Evolutionary conservation across 2,329 filamentous ascomycete genomes (phyloP), one percentile per base, ranked within the genome.

Genomic region (Cryphonectria parasitica): DNA sequence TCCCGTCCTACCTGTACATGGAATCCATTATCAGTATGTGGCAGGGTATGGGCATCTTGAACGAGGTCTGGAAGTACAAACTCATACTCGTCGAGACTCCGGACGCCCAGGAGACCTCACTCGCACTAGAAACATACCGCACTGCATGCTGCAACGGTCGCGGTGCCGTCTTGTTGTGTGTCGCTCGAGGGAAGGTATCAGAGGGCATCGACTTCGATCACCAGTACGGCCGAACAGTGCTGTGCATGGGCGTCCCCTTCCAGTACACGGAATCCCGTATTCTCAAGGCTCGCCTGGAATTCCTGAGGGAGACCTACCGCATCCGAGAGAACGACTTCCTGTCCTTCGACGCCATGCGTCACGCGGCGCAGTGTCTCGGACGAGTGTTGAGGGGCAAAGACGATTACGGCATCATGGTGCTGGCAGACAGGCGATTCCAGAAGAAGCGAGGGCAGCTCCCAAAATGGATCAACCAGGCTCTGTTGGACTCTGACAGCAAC

Each of bases 131-230:
- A 81, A 98, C 96, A 0, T 99, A 98, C 81, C 92, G 96, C 70
- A 98, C 95, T 11, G 97, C 97, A 1, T 99, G 96, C 81, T 97
- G 94, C 83, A 99, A 99, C 78, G 97, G 96, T 19, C 90, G 97
- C 70, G 96, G 96, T 25, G 97, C 96, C 0, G 91, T 99, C 19
- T 84, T 99, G 2, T 88, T 99, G 6, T 98, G 95, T 79, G 96
- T 99, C 80, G 96, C 96, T 1, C 92, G 96, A 80, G 96, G 96
- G 43, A 99, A 99, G 80, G 97, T 99, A 11, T 96, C 92, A 0
- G 96, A 99, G 80, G 97, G 97, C 64, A 98, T 99, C 75, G 96
- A 99, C 89, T 99, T 99, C 77, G 96, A 99, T 80, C 96, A 99
- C 78, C 96, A 99, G 77, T 99, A 98, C 79, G 96, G 96, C 54